Evolutionary conservation across 2,329 filamentous ascomycete species (phyloP).

Genomic region (Keithomyces neogunnii): DNA sequence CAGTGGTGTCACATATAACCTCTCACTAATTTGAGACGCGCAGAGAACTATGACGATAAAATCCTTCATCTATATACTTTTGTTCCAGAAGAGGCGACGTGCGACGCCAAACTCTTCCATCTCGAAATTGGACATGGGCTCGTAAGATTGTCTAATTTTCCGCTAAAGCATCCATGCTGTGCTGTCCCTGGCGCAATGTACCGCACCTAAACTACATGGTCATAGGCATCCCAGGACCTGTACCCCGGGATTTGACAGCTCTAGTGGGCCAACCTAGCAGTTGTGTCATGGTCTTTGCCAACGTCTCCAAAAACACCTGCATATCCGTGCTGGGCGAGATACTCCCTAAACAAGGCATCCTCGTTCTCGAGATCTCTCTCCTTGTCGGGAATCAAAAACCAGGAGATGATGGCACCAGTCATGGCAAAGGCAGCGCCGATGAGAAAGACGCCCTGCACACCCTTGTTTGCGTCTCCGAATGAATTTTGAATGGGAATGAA

Average conservation of each 20-base stretch:
- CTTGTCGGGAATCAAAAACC: constrained; percentile 18
- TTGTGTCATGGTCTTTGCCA: background rate
- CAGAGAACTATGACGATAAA: too few species aligned
- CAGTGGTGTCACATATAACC: too few species aligned
- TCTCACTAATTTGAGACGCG: too few species aligned
- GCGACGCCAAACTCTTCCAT: too few species aligned
- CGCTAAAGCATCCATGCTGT: too few species aligned
- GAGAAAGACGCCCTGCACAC: constrained; percentile 17
- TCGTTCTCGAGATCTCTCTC: constrained; percentile 13
- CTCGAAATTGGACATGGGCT: too few species aligned
- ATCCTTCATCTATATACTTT: too few species aligned
- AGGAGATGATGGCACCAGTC: constrained; percentile 14
- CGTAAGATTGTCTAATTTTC: too few species aligned
- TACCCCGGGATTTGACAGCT: background rate
- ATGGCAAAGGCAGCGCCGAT: constrained; percentile 19
- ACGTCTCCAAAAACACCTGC: constrained; percentile 6
- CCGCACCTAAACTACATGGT: too few species aligned
- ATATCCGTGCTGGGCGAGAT: constrained; percentile 13
- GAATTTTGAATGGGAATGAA: constrained; percentile 13
- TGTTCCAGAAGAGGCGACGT: too few species aligned
- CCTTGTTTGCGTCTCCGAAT: constrained; percentile 13
- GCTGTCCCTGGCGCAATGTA: too few species aligned
- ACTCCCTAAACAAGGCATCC: constrained; percentile 11
- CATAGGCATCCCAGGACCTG: too few species aligned
- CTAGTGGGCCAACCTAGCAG: background rate